Evolutionary conservation across 352 stramenopile species (phyloP).

Genomic region (Phytophthora kernoviae): DNA sequence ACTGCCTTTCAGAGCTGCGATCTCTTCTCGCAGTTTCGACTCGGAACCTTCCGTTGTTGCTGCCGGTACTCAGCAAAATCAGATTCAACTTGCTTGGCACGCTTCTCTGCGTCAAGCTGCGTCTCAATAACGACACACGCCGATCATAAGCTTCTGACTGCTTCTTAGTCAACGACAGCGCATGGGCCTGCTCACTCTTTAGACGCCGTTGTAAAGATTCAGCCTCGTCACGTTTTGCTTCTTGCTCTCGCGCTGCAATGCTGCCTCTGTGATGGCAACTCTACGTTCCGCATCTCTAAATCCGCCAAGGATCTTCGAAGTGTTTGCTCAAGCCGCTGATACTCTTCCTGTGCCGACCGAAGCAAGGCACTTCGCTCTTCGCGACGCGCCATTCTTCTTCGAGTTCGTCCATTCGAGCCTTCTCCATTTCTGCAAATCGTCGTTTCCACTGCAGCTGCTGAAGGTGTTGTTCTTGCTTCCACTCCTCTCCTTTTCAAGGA

Average conservation of each 20-base stretch:
- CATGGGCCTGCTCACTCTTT: constrained; percentile 68
- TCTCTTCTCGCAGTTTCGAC: constrained; percentile 71
- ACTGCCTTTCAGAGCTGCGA: constrained; percentile 55
- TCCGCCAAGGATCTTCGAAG: background rate
- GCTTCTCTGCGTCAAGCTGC: constrained; percentile 54
- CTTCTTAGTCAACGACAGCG: constrained; percentile 57
- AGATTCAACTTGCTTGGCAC: constrained; percentile 57
- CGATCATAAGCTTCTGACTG: constrained; percentile 59
- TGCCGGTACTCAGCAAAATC: constrained; percentile 75
- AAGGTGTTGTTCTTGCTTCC: constrained; percentile 54
- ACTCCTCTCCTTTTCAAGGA: constrained; percentile 40
- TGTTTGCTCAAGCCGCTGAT: constrained; percentile 40
- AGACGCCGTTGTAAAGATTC: constrained; percentile 57
- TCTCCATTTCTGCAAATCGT: constrained; percentile 58
- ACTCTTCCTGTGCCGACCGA: constrained; percentile 53
- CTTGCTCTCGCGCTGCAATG: constrained; percentile 64
- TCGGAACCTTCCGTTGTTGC: constrained; percentile 82
- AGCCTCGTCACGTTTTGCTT: constrained; percentile 57
- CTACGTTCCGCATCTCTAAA: background rate
- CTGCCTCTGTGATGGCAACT: constrained; percentile 27
- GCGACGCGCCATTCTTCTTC: constrained; percentile 80
- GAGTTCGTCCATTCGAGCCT: constrained; percentile 72
- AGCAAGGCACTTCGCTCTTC: constrained; percentile 42
- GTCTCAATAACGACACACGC: constrained; percentile 43
- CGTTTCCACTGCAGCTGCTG: constrained; percentile 61